These are phyloP conservation scores for Globisporangium rhizosaccharum DNA, from an alignment of 352 stramenopile species.

Conservation along the genomic window DNA sequence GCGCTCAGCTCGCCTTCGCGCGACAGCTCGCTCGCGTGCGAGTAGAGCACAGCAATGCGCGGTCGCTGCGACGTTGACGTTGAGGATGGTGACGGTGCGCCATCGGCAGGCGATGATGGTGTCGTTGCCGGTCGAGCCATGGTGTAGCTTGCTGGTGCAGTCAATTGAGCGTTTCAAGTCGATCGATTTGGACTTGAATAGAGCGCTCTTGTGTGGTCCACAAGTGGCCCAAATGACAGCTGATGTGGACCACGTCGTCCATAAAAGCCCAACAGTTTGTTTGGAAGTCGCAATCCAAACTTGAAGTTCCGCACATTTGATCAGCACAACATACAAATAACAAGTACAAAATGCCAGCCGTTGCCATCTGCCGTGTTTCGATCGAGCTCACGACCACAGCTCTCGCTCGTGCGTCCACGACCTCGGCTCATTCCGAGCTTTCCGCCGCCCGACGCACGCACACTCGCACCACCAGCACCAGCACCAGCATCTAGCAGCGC, in stretches of 20 bases:
- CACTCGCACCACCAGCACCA: conserved; percentile 3
- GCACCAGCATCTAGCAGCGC: not conserved
- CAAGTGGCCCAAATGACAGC: not conserved
- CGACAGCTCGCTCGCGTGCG: conserved; percentile 32
- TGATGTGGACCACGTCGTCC: not conserved
- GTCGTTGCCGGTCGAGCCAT: not conserved
- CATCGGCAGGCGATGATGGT: not conserved
- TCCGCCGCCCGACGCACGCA: too few species aligned
- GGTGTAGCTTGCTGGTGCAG: not conserved
- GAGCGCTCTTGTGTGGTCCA: not conserved
- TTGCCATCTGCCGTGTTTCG: too few species aligned
- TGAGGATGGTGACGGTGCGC: not conserved
- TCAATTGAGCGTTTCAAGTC: too few species aligned
- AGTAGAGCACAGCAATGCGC: conserved; percentile 54
- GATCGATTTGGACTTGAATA: not conserved
- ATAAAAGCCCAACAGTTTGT: conserved; percentile 6
- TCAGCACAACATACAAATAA: not conserved
- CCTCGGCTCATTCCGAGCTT: too few species aligned
- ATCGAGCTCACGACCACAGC: too few species aligned
- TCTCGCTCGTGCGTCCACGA: too few species aligned
- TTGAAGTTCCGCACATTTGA: conserved; percentile 4
- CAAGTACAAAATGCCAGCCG: not conserved
- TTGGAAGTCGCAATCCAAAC: conserved; percentile 2
- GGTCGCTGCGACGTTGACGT: conserved; percentile 13
- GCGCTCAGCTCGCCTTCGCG: conserved; percentile 56